Conservation (phyloP, 2,329 filamentous ascomycete genomes). For the Pseudogymnoascus sp. region DNA sequence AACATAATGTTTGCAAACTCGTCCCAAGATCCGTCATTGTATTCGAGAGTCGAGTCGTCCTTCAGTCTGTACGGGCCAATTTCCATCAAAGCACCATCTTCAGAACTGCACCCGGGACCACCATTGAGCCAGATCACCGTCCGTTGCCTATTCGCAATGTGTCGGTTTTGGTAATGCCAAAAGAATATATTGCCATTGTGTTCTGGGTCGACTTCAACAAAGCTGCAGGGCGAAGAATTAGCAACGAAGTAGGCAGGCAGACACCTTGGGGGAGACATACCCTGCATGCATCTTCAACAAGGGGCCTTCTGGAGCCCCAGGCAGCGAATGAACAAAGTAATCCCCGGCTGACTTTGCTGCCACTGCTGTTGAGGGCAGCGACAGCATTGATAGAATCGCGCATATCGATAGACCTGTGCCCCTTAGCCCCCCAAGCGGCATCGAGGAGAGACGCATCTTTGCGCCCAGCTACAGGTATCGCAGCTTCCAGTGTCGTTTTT, state of each 20-base stretch:
- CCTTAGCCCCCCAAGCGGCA: background rate
- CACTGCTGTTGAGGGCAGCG: constrained; percentile 31
- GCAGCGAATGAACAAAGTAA: constrained; percentile 80
- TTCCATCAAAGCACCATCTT: constrained; percentile 95
- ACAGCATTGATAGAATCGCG: constrained; percentile 35
- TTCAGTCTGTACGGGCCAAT: constrained; percentile 86
- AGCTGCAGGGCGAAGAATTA: constrained; percentile 42
- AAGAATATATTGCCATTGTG: constrained; percentile 95
- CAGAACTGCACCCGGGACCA: constrained; percentile 91
- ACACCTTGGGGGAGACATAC: constrained; percentile 42
- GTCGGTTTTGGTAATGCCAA: constrained; percentile 94
- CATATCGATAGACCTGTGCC: constrained; percentile 17
- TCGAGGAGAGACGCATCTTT: constrained; percentile 2
- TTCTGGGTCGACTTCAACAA: constrained; percentile 80
- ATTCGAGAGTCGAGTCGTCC: constrained; percentile 57
- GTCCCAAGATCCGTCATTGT: constrained; percentile 96
- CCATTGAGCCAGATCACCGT: constrained; percentile 97
- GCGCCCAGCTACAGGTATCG: background rate
- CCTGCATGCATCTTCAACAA: constrained; percentile 96
- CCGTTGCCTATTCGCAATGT: constrained; percentile 84
- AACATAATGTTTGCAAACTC: constrained; percentile 97
- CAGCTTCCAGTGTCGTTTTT: background rate
- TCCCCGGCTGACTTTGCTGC: constrained; percentile 62
- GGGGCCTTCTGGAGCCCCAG: constrained; percentile 71
- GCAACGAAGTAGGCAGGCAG: constrained; percentile 7